Base-by-base conservation (phyloP, 2,329 filamentous ascomycete genomes). In the Parastagonospora avenae region DNA sequence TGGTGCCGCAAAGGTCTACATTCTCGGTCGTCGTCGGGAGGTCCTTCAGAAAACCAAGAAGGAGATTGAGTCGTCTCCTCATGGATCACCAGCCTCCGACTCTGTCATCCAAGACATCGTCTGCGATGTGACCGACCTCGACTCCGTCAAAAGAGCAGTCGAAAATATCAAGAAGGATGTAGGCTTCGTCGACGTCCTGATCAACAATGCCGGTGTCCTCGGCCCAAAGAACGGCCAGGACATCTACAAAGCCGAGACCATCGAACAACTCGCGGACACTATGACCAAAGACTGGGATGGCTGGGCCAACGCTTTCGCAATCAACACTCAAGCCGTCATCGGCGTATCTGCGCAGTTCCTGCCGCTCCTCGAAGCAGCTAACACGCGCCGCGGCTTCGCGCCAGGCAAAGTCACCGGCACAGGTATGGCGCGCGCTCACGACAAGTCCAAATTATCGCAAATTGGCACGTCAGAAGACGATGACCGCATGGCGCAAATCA, bases 161-260 rank as follows among this genome's bases (percentile, higher is more conserved):
- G 66, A 71, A n/a, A 65, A 66, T 2, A 74, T 82, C 37, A 68
- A 73, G 5, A 54, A 66, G 7, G 75, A 81, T 24, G 63, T 63
- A 2, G 77, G 76, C 36, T 75, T 80, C 56, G 75, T 83, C 49
- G 80, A 84, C 59, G 74, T 83, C 19, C 68, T 83, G 0, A 73
- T 83, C 61, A 78, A 79, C 62, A 83, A 83, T 55, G 80, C 80
- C 12, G 81, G 81, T 24, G 70, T 78, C 39, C 62, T 66, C 4
- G 77, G 80, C 0, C 79, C 80, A 0, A 63, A 54, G n/a, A 72
- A 74, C 43, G 76, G 72, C 31, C 69, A 57, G 4, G 70, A 71
- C 32, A 67, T 79, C 27, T 73, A 76, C 64, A 64, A 73, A 43
- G 76, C 77, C n/a, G 62, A 71, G 30, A 70, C 67, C n/a, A 75